A percentile compares a stretch with the other conserved stretches of the same genome.
phyloP scores from a whole-genome alignment of 108 stramenopile genomes.

The Skeletonema costatum region DNA sequence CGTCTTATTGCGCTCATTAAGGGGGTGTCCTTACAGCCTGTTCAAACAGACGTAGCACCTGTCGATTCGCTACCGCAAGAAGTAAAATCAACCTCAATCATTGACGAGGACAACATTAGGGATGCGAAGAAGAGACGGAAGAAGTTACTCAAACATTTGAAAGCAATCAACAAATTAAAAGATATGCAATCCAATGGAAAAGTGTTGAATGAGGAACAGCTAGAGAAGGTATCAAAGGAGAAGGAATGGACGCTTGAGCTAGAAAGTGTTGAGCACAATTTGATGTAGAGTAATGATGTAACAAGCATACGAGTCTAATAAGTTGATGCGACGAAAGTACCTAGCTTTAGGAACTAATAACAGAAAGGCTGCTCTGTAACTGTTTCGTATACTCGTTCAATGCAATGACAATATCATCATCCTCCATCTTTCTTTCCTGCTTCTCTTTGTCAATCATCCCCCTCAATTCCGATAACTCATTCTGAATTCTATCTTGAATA shows the following conservation, averaged over 20 bases:
- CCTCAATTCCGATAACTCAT: constrained; percentile 73
- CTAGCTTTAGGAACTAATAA: constrained; percentile 59
- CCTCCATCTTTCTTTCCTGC: constrained; percentile 77
- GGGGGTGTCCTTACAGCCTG: constrained; percentile 11
- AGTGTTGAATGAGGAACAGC: constrained; percentile 54
- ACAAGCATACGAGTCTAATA: background rate
- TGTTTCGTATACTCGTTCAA: constrained; percentile 90
- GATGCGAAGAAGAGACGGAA: constrained; percentile 56
- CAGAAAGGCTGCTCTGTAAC: constrained; percentile 83
- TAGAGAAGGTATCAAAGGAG: constrained; percentile 52
- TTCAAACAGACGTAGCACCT: background rate
- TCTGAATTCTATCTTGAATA: constrained; percentile 70
- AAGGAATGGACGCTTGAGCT: constrained; percentile 48
- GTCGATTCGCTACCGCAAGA: constrained; percentile 8
- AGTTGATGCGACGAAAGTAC: background rate
- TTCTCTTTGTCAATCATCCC: constrained; percentile 71
- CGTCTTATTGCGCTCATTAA: constrained; percentile 56
- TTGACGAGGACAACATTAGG: constrained; percentile 51
- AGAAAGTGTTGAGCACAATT: constrained; percentile 65
- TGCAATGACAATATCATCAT: constrained; percentile 89
- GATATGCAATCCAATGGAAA: constrained; percentile 47
- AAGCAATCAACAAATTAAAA: constrained; percentile 52
- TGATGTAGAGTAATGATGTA: constrained; percentile 37
- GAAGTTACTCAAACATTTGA: constrained; percentile 60
- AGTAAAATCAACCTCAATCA: constrained; percentile 52